A percentile compares a stretch with the other conserved stretches of the same genome.
Conservation (phyloP, 2,329 filamentous ascomycete species). For the Fusarium sarcochroum region DNA sequence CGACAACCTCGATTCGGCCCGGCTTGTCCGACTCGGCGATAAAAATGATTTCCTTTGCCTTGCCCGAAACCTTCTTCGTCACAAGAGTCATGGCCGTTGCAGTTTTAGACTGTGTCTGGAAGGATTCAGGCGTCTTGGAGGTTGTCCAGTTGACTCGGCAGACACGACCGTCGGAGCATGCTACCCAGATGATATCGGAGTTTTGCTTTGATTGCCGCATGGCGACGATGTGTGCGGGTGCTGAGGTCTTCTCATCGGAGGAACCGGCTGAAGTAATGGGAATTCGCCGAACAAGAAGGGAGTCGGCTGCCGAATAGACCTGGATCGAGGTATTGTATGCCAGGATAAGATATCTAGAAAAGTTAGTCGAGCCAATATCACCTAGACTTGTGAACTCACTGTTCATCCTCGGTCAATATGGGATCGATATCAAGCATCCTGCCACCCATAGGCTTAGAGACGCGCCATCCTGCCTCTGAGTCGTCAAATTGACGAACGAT, state of each 20-base stretch:
- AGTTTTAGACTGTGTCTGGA: constrained; percentile 59
- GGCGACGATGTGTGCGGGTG: constrained; percentile 57
- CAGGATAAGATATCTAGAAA: constrained; percentile 77
- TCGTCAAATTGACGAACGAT: constrained; percentile 49
- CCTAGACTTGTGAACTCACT: constrained; percentile 59
- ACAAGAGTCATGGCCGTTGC: constrained; percentile 63
- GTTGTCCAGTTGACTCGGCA: constrained; percentile 72
- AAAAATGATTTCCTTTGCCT: constrained; percentile 61
- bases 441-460: constrained; percentile 76
- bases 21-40: constrained; percentile 60
- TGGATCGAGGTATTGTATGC: constrained; percentile 82
- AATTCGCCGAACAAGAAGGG: constrained; percentile 82
- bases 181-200: constrained; percentile 70
- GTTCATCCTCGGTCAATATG: constrained; percentile 72
- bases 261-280: constrained; percentile 58
- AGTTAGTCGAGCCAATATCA: constrained; percentile 27
- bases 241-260: constrained; percentile 43
- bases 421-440: constrained; percentile 76
- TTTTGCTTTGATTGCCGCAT: constrained; percentile 57
- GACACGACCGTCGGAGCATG: constrained; percentile 69
- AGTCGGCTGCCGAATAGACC: constrained; percentile 85
- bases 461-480: constrained; percentile 64
- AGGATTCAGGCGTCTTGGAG: constrained; percentile 57
- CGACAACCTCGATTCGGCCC: constrained; percentile 57
- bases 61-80: constrained; percentile 54